Base-by-base conservation (phyloP, 1,139 yeast genomes). In the Taphrina betulina region DNA sequence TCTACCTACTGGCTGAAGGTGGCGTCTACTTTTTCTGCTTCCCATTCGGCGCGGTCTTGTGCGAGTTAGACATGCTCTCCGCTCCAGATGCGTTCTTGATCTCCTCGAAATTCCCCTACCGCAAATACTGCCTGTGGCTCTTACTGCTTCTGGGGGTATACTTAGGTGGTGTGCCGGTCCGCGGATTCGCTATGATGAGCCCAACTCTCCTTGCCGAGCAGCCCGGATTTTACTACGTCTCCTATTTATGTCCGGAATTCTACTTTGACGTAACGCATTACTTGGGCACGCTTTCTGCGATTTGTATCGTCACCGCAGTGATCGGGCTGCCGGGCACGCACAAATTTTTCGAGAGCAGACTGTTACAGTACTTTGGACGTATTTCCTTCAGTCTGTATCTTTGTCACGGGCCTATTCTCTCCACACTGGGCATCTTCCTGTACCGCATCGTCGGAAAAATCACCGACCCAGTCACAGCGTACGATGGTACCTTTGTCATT, bases 91-190 rank as follows among this genome's bases (percentile, higher is more conserved):
- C 8, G 14, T 34, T 34, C 16, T 14, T 34, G 16, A 10, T 34
- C 8, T 34, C 37, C 17, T 8, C 14, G 5, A 14, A 14, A 12
- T 8, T 8, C 14, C 16, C 37, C 7, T 34, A 34, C n/a, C n/a
- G 37, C 7, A 34, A 34, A 14, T 14, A 34, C n/a, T 7, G 7
- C 17, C n/a, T 34, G 5, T 34, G 16, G 8, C 14, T 14, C 7
- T 5, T 34, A 5, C 17, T 34, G 14, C 7, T n/a, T n/a, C 5
- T 34, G 16, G 37, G 37, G 5, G 7, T 34, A 14, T 34, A 34
- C n/a, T 14, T 34, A 34, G 37, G 37, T 8, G 37, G 37, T 5
- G 37, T 34, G n/a, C 37, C 37, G 7, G 37, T 34, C 5, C 37
- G 37, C 7, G 37, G 37, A 8, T 34, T 34, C 37, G 16, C 7